Evolutionary conservation across 306 rosid species (phyloP).

Genomic region (Acmispon strigosus): DNA sequence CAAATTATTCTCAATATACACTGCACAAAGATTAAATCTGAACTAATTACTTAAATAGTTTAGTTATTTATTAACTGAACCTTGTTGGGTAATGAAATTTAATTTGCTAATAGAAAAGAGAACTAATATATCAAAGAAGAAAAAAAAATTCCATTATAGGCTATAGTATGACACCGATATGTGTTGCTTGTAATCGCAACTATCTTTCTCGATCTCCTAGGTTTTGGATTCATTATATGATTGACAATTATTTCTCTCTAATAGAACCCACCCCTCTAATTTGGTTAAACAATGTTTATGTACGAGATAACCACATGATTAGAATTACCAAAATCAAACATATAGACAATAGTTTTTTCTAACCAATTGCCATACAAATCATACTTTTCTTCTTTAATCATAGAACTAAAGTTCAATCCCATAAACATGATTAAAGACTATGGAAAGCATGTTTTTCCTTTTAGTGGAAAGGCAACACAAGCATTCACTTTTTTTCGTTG

Average conservation of each 20-base stretch:
- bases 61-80: too few species aligned
- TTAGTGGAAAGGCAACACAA: slow-evolving; percentile 38
- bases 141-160: background rate
- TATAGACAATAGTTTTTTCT: slow-evolving; percentile 12
- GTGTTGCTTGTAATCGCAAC: background rate
- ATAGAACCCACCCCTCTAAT: background rate
- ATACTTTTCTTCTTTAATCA: slow-evolving; percentile 1
- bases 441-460: slow-evolving; percentile 16
- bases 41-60: too few species aligned
- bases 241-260: background rate
- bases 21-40: too few species aligned
- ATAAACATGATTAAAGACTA: background rate
- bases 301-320: background rate
- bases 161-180: background rate
- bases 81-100: too few species aligned
- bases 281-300: background rate
- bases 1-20: too few species aligned
- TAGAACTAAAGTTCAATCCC: background rate
- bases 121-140: background rate
- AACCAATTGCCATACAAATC: slow-evolving; percentile 8
- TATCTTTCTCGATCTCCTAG: background rate
- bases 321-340: slow-evolving; percentile 8
- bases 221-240: background rate
- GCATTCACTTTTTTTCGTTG: slow-evolving; percentile 28
- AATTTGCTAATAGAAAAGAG: too few species aligned